phyloP scores from a whole-genome alignment of 305 asterid genomes.

The Solanum hybrid region DNA sequence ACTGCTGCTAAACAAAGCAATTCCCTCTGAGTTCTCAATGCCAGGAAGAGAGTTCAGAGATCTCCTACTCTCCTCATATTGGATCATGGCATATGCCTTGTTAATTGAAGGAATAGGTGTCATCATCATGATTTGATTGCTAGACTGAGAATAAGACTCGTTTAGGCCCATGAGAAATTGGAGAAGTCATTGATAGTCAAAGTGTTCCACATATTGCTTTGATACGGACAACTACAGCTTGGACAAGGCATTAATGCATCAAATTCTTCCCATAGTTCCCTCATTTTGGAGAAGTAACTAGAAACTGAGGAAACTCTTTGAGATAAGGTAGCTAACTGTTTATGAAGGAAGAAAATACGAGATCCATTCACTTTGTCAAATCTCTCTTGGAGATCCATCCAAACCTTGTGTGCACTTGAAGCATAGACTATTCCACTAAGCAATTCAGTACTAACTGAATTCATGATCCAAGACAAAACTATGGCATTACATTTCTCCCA shows the following conservation, averaged over 20 bases:
- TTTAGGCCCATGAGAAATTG: not conserved
- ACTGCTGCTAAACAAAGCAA: not conserved
- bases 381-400: not conserved
- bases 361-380: not conserved
- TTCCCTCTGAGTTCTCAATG: not conserved
- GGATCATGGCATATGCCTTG: not conserved
- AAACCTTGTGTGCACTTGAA: not conserved
- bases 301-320: not conserved
- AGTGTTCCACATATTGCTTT: not conserved
- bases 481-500: too few relatives aligned
- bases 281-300: not conserved
- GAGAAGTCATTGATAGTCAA: not conserved
- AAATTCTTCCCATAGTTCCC: not conserved
- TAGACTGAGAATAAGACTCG: not conserved
- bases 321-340: not conserved
- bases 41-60: not conserved
- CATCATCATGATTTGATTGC: not conserved
- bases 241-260: not conserved
- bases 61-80: not conserved
- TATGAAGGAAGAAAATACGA: not conserved
- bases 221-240: not conserved
- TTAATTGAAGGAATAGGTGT: not conserved
- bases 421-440: not conserved
- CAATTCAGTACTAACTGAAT: not conserved
- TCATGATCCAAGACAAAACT: not conserved